phyloP scores from a whole-genome alignment of 2,329 filamentous ascomycete genomes.

The Cyphellophora europaea region DNA sequence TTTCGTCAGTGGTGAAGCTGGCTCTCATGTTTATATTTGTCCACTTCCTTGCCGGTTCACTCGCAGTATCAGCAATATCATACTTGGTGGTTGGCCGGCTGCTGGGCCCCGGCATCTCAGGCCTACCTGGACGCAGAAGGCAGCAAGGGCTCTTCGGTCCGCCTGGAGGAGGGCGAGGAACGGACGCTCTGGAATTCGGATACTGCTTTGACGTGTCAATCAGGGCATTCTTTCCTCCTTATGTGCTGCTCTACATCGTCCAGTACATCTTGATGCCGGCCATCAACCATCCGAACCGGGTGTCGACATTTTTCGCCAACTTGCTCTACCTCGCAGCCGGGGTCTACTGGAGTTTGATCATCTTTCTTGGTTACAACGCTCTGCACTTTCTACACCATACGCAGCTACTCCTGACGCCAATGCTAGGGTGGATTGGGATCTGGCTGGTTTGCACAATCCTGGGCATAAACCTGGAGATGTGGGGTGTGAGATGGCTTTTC shows the following conservation, averaged over 20 bases:
- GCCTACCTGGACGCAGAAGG: constrained; percentile 36
- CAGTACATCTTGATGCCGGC: constrained; percentile 60
- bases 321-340: constrained; percentile 57
- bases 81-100: constrained; percentile 56
- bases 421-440: constrained; percentile 49
- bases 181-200: constrained; percentile 57
- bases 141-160: constrained; percentile 51
- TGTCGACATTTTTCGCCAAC: constrained; percentile 51
- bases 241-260: constrained; percentile 57
- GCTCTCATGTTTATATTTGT: constrained; percentile 40
- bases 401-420: constrained; percentile 53
- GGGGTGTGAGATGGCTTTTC: constrained; percentile 35
- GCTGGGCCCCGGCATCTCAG: constrained; percentile 42
- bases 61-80: constrained; percentile 51
- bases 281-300: constrained; percentile 31
- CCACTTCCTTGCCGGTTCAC: constrained; percentile 53
- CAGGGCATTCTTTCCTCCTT: constrained; percentile 58
- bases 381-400: constrained; percentile 60
- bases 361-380: constrained; percentile 60
- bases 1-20: constrained; percentile 37
- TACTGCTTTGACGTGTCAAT: constrained; percentile 65
- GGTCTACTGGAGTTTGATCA: constrained; percentile 59
- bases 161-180: constrained; percentile 31
- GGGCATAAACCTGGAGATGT: constrained; percentile 35
- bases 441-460: constrained; percentile 46